A percentile compares a stretch with the other conserved stretches of the same genome.
Evolutionary conservation across 371 early-diverging fungal genomes (phyloP).

Genomic region (Rhizopus delemar): DNA sequence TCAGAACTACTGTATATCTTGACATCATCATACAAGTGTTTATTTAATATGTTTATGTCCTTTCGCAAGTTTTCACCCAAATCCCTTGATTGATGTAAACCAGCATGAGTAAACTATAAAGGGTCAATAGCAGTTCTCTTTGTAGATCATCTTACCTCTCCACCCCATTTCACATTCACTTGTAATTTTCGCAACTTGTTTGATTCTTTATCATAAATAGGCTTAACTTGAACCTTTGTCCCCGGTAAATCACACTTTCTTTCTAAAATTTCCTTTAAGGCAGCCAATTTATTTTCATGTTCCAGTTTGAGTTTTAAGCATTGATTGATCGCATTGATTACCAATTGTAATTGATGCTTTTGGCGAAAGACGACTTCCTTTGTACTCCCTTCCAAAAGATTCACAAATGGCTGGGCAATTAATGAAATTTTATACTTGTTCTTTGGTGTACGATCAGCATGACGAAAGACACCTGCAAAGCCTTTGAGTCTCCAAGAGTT

Average conservation of each 20-base stretch:
- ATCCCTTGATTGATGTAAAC: conserved; percentile 86
- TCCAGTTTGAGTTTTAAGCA: conserved; percentile 62
- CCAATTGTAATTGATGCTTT: conserved; percentile 68
- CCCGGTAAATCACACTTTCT: conserved; percentile 81
- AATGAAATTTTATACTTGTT: conserved; percentile 89
- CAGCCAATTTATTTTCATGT: conserved; percentile 58
- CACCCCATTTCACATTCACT: conserved; percentile 96
- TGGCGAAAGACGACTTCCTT: conserved; percentile 85
- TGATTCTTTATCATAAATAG: conserved; percentile 66
- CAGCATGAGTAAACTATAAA: conserved; percentile 91
- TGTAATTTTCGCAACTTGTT: conserved; percentile 73
- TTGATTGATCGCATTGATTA: conserved; percentile 64
- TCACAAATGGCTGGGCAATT: conserved; percentile 66
- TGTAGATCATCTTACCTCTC: conserved; percentile 59
- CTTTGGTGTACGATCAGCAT: conserved; percentile 98
- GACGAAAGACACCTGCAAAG: conserved; percentile 90
- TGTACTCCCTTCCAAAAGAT: conserved; percentile 65
- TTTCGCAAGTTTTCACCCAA: conserved; percentile 91
- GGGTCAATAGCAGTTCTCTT: not conserved
- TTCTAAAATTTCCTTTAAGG: conserved; percentile 77
- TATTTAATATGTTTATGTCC: conserved; percentile 87
- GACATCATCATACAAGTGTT: conserved; percentile 81
- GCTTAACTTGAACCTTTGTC: conserved; percentile 93
- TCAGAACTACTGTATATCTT: conserved; percentile 86
- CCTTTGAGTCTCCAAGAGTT: conserved; percentile 91